A percentile compares a stretch with the other conserved stretches of the same genome.
Conservation (phyloP, 2,329 filamentous ascomycete species). For the Alternaria postmessia region DNA sequence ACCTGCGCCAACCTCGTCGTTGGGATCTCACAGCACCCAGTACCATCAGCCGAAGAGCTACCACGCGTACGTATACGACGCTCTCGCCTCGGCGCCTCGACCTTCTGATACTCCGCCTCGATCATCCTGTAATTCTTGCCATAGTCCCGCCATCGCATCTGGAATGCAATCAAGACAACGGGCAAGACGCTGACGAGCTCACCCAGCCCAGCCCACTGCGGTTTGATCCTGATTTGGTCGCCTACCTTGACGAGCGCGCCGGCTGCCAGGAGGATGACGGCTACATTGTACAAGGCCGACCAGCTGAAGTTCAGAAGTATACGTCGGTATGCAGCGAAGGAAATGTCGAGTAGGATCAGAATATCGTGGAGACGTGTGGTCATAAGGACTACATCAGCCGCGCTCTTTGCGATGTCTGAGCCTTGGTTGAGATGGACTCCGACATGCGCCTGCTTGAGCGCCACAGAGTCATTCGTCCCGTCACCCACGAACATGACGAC, state of each 20-base stretch:
- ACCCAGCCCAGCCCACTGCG: constrained; percentile 72
- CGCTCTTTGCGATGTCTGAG: constrained; percentile 69
- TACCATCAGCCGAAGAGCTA: constrained; percentile 5
- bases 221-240: constrained; percentile 60
- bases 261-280: constrained; percentile 71
- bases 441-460: constrained; percentile 73
- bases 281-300: constrained; percentile 74
- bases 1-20: constrained; percentile 6
- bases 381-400: constrained; percentile 75
- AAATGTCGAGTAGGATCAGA: constrained; percentile 65
- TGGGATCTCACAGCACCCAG: constrained; percentile 10
- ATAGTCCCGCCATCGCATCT: constrained; percentile 53
- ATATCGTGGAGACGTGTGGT: constrained; percentile 65
- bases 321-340: constrained; percentile 49
- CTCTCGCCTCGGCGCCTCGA: constrained; percentile 13
- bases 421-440: constrained; percentile 72
- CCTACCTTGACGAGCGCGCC: constrained; percentile 59
- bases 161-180: constrained; percentile 67
- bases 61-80: background rate
- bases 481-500: constrained; percentile 76
- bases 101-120: constrained; percentile 21
- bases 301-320: constrained; percentile 73
- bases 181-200: constrained; percentile 78
- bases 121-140: constrained; percentile 29
- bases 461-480: constrained; percentile 80